Base-by-base conservation (phyloP, 257 asterid species). In the Petunia axillaris region DNA sequence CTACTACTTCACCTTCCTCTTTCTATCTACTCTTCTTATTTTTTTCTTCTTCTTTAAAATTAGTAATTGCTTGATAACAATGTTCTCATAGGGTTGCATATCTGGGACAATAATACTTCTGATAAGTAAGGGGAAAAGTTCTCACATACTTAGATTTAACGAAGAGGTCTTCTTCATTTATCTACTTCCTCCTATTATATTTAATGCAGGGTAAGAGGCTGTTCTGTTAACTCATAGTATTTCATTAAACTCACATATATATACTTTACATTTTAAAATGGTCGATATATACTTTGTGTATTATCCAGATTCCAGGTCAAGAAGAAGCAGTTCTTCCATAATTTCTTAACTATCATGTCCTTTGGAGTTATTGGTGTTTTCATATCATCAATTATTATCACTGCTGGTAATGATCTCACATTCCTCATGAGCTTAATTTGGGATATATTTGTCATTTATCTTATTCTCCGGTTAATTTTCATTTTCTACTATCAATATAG, bases 281-380 rank as follows among this genome's bases (percentile, higher is more conserved):
- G 1, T 16, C 6, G 1, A 63, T 25, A 78, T 15, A 78, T 10
- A 50, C 46, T 79, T 6, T 77, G n/a, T 25, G 4, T 58, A 25
- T 75, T 79, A 25, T n/a, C 68, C 90, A 95, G 99, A 65, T 95
- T 92, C 82, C 99, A 95, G 89, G 99, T 93, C 75, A 95, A 95
- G 93, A 95, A 95, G 97, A 93, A 93, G 80, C 94, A 92, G 75
- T 95, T 95, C 93, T 95, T 95, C 88, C 98, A 95, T 60, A 93
- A 95, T 87, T 93, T 95, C 89, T 92, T 95, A 62, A 91, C 97
- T 9, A 95, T 95, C 66, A 91, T 93, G 97, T 88, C 94, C 81
- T 95, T 93, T 77, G 99, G 99, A 76, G 93, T 95, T 25, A 80
- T 90, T 80, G 99, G 99, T 52, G 98, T 90, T 75, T 90, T 95